Percentiles rank a stretch among this genome's conserved stretches.
Evolutionary conservation across 768 basidiomycete species (phyloP).

Genomic region (Cyclocybe aegerita): DNA sequence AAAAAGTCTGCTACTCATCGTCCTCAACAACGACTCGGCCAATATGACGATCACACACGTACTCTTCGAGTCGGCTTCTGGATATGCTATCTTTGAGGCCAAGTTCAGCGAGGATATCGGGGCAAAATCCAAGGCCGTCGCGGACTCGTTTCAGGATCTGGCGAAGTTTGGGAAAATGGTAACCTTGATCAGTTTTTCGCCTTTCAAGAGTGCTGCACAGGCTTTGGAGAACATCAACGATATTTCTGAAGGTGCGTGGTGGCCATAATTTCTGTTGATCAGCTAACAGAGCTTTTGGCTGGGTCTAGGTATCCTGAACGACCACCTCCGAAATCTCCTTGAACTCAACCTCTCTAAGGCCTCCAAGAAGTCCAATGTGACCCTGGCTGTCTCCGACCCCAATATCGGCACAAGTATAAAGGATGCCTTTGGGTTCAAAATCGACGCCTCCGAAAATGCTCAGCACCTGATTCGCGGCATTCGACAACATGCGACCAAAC

Average conservation of each 20-base stretch:
- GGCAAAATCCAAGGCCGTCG: conserved; percentile 71
- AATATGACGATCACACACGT: conserved; percentile 81
- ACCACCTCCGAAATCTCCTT: conserved; percentile 77
- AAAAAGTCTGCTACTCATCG: conserved; percentile 33
- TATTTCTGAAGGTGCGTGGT: conserved; percentile 82
- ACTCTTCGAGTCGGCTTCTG: conserved; percentile 91
- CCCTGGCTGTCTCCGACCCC: conserved; percentile 79
- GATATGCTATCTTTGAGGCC: conserved; percentile 90
- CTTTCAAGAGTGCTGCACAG: conserved; percentile 91
- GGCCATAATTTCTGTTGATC: not conserved
- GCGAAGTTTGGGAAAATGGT: conserved; percentile 93
- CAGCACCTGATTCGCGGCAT: conserved; percentile 90
- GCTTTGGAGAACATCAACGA: conserved; percentile 96
- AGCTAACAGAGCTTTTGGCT: conserved; percentile 1
- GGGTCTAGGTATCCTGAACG: conserved; percentile 74
- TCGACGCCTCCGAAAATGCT: conserved; percentile 78
- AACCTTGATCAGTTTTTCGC: conserved; percentile 83
- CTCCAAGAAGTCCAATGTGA: conserved; percentile 65
- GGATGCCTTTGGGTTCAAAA: conserved; percentile 65
- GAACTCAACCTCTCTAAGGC: conserved; percentile 85
- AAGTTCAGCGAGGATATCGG: conserved; percentile 88
- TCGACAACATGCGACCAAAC: conserved; percentile 85
- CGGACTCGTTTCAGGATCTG: conserved; percentile 85
- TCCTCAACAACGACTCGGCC: conserved; percentile 30
- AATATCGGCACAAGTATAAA: conserved; percentile 78